Percentiles rank a stretch among this genome's conserved stretches.
These are phyloP conservation scores for Venturia asperata DNA, from an alignment of 2,329 filamentous ascomycete genomes.

Conservation along the genomic window DNA sequence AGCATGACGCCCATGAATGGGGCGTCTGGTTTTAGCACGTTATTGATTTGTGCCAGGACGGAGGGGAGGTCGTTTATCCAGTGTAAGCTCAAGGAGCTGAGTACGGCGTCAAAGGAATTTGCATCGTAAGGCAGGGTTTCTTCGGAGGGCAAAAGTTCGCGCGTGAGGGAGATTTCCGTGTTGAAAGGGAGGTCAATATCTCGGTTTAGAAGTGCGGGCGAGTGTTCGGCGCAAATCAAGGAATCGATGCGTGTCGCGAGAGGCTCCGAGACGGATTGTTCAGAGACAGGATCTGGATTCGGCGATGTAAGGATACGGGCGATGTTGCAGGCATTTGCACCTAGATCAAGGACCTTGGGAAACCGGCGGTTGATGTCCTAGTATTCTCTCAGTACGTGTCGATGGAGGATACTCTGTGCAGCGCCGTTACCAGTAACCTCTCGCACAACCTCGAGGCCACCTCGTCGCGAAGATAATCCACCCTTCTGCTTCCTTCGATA, in stretches of 20 bases:
- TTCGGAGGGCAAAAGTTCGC: slow-evolving; percentile 66
- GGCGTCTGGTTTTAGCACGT: slow-evolving; percentile 77
- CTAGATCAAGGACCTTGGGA: slow-evolving; percentile 77
- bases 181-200: slow-evolving; percentile 73
- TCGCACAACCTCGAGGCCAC: slow-evolving; percentile 79
- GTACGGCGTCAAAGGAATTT: slow-evolving; percentile 76
- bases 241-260: slow-evolving; percentile 64
- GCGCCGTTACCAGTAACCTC: slow-evolving; percentile 59
- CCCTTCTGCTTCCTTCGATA: slow-evolving; percentile 63
- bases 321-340: slow-evolving; percentile 93
- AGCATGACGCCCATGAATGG: slow-evolving; percentile 96
- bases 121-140: slow-evolving; percentile 70
- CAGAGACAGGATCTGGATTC: slow-evolving; percentile 58
- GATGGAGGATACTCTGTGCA: background rate
- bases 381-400: background rate
- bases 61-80: slow-evolving; percentile 97
- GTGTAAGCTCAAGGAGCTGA: slow-evolving; percentile 84
- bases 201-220: slow-evolving; percentile 67
- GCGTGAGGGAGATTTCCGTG: slow-evolving; percentile 60
- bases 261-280: slow-evolving; percentile 54
- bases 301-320: slow-evolving; percentile 64
- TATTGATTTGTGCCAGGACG: slow-evolving; percentile 76
- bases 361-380: slow-evolving; percentile 91
- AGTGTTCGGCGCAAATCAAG: slow-evolving; percentile 77
- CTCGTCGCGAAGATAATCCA: slow-evolving; percentile 92